Evolutionary conservation across 257 asterid species (phyloP), one percentile per base, ranked within the genome.

Genomic region (Nicotiana otophora): DNA sequence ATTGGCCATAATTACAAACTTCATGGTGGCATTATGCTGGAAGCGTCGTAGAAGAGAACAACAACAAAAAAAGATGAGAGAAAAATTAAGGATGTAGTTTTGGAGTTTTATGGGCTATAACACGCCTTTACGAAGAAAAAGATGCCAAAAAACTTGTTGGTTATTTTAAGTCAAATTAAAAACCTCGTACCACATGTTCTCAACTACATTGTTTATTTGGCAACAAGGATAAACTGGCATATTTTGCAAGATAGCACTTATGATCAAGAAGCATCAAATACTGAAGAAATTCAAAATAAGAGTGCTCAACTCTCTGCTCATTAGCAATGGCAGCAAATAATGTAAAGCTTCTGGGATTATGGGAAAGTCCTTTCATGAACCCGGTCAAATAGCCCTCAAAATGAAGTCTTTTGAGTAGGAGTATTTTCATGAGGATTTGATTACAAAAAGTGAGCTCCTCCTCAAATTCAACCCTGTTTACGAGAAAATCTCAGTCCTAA

Each of bases 351-450:
- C 46, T 81, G 30, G 82, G 79, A 4, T 6, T 36, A 42, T 83
- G 67, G 77, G 58, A 81, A 67, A 30, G 86, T 55, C 77, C 83
- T 2, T 72, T 33, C 3, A 85, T 76, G 81, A 28, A 77, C 6
- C 85, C 87, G 4, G 88, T 57, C 61, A 70, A 60, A 72, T 86
- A 20, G 91, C 90, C 66, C 86, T 88, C 39, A 86, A 83, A 82
- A 82, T 86, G 51, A 86, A 86, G 82, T 80, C 76, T 8, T 5
- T 86, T 4, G 57, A 74, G 28, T 83, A 60, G 58, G 89, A 81
- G 63, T 79, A 68, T 55, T 17, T 86, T 42, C 63, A 36, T 31
- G 86, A 81, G 8, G 17, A 53, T 10, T 10, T 82, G 19, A 8
- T 58, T 0, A 48, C 76, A 15, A 87, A 89, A 75, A 87, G 90